phyloP scores from a whole-genome alignment of 78 protist species.

The Goniomonas avonlea region DNA sequence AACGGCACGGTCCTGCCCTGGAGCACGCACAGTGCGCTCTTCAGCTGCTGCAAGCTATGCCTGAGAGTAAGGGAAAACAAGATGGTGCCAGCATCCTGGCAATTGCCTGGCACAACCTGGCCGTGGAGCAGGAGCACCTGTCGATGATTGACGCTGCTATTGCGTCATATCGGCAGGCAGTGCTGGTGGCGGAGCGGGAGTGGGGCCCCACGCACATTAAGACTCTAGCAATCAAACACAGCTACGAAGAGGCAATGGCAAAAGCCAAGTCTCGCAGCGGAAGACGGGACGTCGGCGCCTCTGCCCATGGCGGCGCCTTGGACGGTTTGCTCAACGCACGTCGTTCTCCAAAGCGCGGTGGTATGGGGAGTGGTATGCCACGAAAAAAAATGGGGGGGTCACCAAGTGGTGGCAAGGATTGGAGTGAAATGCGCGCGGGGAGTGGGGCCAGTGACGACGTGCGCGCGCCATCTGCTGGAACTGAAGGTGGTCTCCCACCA shows the following conservation, averaged over 20 bases:
- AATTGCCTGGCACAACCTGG: conserved; percentile 29
- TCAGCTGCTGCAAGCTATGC: conserved; percentile 14
- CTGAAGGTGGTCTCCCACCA: too few species aligned
- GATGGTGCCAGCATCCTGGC: conserved; percentile 21
- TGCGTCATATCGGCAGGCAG: conserved; percentile 10
- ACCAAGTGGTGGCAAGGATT: too few species aligned
- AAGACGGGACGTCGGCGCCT: neutral
- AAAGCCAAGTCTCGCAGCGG: neutral
- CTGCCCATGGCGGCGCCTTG: too few species aligned
- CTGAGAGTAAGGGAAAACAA: neutral
- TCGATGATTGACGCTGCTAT: neutral
- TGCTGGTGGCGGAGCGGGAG: conserved; percentile 4
- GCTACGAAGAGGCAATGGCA: neutral
- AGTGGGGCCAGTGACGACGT: too few species aligned
- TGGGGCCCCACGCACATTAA: conserved; percentile 22
- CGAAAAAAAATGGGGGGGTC: too few species aligned
- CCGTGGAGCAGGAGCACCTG: conserved; percentile 34
- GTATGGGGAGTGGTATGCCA: too few species aligned
- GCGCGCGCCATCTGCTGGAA: too few species aligned
- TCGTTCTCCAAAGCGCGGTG: too few species aligned
- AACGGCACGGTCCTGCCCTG: conserved; percentile 16
- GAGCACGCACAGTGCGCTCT: conserved; percentile 31
- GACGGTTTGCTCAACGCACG: neutral
- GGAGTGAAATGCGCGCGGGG: too few species aligned
- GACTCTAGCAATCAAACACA: conserved; percentile 11